Conservation (phyloP, 768 basidiomycete genomes). For the Tylopilus sp. region DNA sequence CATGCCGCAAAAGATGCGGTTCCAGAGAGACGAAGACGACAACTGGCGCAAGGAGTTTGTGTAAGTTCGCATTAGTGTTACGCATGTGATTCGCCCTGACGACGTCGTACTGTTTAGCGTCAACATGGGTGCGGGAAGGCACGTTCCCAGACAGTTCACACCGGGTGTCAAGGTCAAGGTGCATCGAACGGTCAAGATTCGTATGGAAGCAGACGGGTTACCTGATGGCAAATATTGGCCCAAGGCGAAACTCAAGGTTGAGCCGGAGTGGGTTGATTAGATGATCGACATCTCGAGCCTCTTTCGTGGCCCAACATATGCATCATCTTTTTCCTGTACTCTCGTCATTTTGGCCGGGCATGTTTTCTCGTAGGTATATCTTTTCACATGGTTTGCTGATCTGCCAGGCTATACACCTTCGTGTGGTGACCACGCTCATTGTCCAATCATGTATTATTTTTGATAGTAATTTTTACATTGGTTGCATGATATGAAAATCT, state of each 20-base stretch:
- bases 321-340: not conserved
- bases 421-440: too few species aligned
- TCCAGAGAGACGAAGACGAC: slow-evolving; percentile 25
- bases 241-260: slow-evolving; percentile 34
- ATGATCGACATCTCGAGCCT: not conserved
- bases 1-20: slow-evolving; percentile 37
- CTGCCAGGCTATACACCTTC: too few species aligned
- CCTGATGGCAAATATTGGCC: slow-evolving; percentile 37
- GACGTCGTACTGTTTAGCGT: slow-evolving; percentile 6
- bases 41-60: slow-evolving; percentile 9
- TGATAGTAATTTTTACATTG: too few species aligned
- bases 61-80: slow-evolving; percentile 10
- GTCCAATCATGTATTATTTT: not conserved
- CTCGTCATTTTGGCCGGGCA: not conserved
- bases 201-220: slow-evolving; percentile 47
- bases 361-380: not conserved
- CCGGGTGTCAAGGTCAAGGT: slow-evolving; percentile 42
- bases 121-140: slow-evolving; percentile 42
- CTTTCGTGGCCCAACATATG: not conserved
- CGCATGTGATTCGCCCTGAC: slow-evolving; percentile 1
- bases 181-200: slow-evolving; percentile 46
- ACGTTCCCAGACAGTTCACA: slow-evolving; percentile 37
- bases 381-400: not conserved
- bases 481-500: too few species aligned
- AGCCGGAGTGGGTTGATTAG: slow-evolving; percentile 42